Conservation (phyloP, 805 yeast species). For the Nakazawaea anatomiae region DNA sequence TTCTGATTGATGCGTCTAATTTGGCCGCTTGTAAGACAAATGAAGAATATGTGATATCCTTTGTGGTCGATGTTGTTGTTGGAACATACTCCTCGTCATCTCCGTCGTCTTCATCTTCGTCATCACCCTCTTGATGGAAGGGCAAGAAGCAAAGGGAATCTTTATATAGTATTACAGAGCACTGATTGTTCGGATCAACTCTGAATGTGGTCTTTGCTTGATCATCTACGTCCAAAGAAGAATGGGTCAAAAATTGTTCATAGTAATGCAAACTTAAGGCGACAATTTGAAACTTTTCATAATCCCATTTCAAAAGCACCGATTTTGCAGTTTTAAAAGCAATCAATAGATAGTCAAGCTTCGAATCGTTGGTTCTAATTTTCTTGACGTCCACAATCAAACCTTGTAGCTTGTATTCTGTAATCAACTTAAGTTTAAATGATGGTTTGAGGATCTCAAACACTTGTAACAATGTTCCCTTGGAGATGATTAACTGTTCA, state of each 20-base stretch:
- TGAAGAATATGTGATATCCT: conserved; percentile 43
- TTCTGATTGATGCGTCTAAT: conserved; percentile 50
- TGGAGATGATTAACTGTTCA: conserved; percentile 61
- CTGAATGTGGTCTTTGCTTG: conserved; percentile 38
- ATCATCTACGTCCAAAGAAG: conserved; percentile 35
- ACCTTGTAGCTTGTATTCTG: conserved; percentile 74
- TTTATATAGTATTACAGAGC: conserved; percentile 54
- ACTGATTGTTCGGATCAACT: conserved; percentile 55
- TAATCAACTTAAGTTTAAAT: conserved; percentile 29
- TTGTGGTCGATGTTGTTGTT: conserved; percentile 9
- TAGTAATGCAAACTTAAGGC: conserved; percentile 84
- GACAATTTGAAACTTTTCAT: conserved; percentile 40
- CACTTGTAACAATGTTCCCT: conserved; percentile 63
- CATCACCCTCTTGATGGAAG: conserved; percentile 37
- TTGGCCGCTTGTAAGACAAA: conserved; percentile 51
- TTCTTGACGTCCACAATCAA: conserved; percentile 51
- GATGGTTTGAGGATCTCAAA: conserved; percentile 34
- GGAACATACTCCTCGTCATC: conserved; percentile 19
- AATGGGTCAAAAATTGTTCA: conserved; percentile 56
- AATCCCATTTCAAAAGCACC: conserved; percentile 71
- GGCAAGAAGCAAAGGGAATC: conserved; percentile 73
- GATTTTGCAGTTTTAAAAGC: conserved; percentile 73
- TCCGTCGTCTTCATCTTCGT: conserved; percentile 35
- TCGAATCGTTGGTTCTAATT: conserved; percentile 42
- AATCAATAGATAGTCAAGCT: conserved; percentile 55